Base-by-base conservation (phyloP, 495 filamentous ascomycete species). In the Lasiosphaeria hispida region DNA sequence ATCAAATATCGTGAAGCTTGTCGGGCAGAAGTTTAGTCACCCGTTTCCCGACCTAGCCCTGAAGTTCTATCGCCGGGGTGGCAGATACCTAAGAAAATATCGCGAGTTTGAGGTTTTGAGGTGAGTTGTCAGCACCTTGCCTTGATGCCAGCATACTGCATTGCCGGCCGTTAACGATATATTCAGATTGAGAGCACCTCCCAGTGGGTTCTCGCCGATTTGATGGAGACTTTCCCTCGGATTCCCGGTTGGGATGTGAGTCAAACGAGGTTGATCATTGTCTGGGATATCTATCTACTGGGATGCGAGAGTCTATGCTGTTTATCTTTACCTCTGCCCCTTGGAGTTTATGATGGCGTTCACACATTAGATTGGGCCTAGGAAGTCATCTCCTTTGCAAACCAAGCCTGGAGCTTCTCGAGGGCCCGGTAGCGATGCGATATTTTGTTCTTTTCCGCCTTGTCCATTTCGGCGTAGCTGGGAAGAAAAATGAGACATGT, bases 381-480 rank as follows among this genome's bases (percentile, higher is more conserved):
- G 17, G 67, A 44, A 58, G 55, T 65, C 63, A 61, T 71, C 66
- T 69, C 75, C 61, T 82, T 78, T 58, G 83, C 79, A 61, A 98
- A 75, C 93, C 93, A 99, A 7, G 75, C 77, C 65, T 88, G 90
- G 62, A 98, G 75, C 72, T 96, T 95, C 61, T 83, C 80, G 44
- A 97, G 76, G 33, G 94, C 94, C 68, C 86, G 88, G 69, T 79
- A 86, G 45, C 94, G 89, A 75, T 99, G 94, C 36, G 91, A 96
- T 61, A 97, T 87, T 63, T 81, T 80, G 76, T 97, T 97, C 87
- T 99, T 99, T 68, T 86, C 85, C 30, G 73, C 79, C 72, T 91
- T 90, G 47, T 90, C 88, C 94, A 99, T 99, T 77, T 99, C 94
- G 19, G 94, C 95, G 67, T 96, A 87, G 7, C 82, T 86, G 23